Conservation (phyloP, 441 rosid genomes). For the Erodium moschatum region DNA sequence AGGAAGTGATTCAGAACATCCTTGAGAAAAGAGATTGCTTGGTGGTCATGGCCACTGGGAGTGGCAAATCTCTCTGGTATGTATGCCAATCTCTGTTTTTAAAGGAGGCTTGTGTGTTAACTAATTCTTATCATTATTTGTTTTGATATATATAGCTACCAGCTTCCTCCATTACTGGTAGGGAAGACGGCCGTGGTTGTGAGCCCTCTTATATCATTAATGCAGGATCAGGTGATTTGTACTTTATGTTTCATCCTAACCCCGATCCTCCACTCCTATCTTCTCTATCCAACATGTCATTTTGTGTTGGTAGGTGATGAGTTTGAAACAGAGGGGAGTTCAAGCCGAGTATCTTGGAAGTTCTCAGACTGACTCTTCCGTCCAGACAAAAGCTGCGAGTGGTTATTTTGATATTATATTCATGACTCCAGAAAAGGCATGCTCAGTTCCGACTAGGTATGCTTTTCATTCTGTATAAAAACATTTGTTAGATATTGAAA, state of each 20-base stretch:
- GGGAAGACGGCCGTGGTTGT: constrained; percentile 35
- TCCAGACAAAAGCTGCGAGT: constrained; percentile 29
- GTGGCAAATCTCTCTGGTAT: constrained; percentile 47
- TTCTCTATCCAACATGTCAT: background rate
- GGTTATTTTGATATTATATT: constrained; percentile 36
- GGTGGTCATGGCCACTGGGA: constrained; percentile 53
- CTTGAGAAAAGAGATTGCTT: constrained; percentile 31
- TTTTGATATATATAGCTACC: constrained; percentile 27
- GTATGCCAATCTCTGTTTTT: background rate
- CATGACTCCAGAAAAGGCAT: constrained; percentile 48
- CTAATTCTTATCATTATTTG: background rate
- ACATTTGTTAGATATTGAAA: background rate
- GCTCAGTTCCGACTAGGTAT: constrained; percentile 33
- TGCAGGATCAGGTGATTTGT: constrained; percentile 42
- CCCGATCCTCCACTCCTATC: background rate
- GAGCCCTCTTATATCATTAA: constrained; percentile 44
- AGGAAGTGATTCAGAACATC: constrained; percentile 35
- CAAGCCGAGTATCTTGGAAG: constrained; percentile 42
- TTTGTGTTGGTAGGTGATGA: constrained; percentile 30
- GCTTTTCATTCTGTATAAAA: background rate
- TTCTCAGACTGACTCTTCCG: constrained; percentile 37
- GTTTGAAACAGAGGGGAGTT: constrained; percentile 37
- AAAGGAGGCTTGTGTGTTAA: background rate
- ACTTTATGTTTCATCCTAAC: background rate
- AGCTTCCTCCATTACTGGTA: constrained; percentile 38